Base-by-base conservation (phyloP, 2,329 filamentous ascomycete species). In the Acephala macrosclerotiorum region DNA sequence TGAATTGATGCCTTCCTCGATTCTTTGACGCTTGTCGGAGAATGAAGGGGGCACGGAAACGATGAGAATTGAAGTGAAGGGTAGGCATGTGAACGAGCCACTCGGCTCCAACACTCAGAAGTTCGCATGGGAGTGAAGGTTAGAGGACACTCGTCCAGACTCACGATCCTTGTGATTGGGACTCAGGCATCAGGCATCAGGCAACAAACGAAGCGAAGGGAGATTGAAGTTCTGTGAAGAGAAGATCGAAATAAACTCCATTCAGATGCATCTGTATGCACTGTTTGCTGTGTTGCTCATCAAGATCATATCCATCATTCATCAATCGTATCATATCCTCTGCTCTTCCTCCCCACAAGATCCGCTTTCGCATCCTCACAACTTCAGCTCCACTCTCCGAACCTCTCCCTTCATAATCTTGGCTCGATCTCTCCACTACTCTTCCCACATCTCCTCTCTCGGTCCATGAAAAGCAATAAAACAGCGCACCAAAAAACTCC, bases 251-350 rank as follows among this genome's bases (percentile, higher is more conserved):
- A 33, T 29, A 29, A 53, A 53, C 49, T 53, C 49, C 49, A 53
- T 53, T 53, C 49, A 53, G 49, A 53, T 53, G 49, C 49, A 53
- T 16, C 1, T 53, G 26, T 25, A 33, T 53, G 49, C 49, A 53
- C 22, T 53, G 45, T n/a, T 33, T 26, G 22, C 22, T 53, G 26
- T 53, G 49, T 33, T 53, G 49, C 49, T 53, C 49, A 53, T 53
- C 49, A 53, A 53, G 49, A 53, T 53, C 49, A n/a, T 53, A 53
- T 53, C 49, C 49, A 29, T 53, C 49, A 18, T 6, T 53, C 49
- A 53, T 53, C 49, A 53, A 53, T 53, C 49, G 49, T 53, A 53
- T 53, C 49, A 53, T 8, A 22, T 53, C 49, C 20, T 49, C 49
- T 53, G 3, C 25, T 33, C 49, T 33, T 16, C 49, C n/a, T 53